Evolutionary conservation across 1,139 yeast species (phyloP), one percentile per base, ranked within the genome.

Genomic region (Yamadazyma blattariae): DNA sequence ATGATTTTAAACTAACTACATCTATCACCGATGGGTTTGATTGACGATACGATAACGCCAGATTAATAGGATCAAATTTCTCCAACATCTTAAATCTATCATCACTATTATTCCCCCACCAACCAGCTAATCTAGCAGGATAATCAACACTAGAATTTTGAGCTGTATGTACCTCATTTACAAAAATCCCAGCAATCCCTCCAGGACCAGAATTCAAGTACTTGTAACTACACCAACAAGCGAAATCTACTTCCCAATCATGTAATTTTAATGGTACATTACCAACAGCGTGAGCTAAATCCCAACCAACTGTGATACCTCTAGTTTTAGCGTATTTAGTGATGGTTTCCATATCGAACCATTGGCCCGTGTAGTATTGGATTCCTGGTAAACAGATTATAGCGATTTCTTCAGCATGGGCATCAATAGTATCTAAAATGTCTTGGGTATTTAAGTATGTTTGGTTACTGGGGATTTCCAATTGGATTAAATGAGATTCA

Each of bases 161-260:
- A 30, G 50, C 51, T n/a, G 76, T 69, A 52, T 62, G 65, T 35
- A 51, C 58, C 45, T 77, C 81, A 55, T 88, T 78, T 19, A 89
- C 82, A 51, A 77, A 89, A 18, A 86, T 71, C 0, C 95, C 95
- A 2, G 88, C 95, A 47, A 88, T 85, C 5, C 82, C 89, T 28
- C 97, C 97, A 0, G 97, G 97, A 0, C 97, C 97, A 4, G 95
- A 61, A 55, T 90, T 90, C 47, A 90, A 63, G 55, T 90, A 90
- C 58, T 90, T 90, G 67, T 90, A 90, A 3, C 94, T 81, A 56
- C 97, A 90, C 88, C 96, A 90, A 12, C 79, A 88, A 0, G 97
- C 97, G 64, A 90, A 89, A 58, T 90, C 97, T 1, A 86, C 94
- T 34, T 71, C 65, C 96, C 97, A 89, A 33, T 84, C 87, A 54